A percentile compares a stretch with the other conserved stretches of the same genome.
Conservation (phyloP, 176 grass and related monocot genomes). For the Paspalum vaginatum region DNA sequence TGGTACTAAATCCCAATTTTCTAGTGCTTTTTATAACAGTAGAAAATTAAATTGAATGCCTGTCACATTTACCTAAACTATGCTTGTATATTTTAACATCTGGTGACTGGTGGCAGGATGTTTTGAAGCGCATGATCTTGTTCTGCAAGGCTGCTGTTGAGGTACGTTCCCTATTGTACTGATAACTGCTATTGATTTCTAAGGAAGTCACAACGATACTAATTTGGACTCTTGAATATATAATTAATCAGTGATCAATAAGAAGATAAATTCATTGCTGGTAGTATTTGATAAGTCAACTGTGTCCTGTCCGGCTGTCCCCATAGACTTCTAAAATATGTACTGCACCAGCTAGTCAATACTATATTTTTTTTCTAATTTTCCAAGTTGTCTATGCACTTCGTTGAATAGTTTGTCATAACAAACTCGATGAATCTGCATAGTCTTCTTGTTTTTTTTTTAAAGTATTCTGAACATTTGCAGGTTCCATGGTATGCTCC, state of each 20-base stretch:
- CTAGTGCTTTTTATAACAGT: not conserved
- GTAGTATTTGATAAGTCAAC: not conserved
- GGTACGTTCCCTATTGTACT: conserved; percentile 54
- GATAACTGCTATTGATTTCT: conserved; percentile 16
- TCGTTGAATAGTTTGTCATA: conserved; percentile 16
- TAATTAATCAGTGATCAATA: not conserved
- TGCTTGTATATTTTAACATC: conserved; percentile 24
- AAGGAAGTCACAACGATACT: not conserved
- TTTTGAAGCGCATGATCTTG: conserved; percentile 88
- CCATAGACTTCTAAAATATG: no score
- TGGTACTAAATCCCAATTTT: conserved; percentile 46
- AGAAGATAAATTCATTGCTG: not conserved
- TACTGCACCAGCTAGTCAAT: not conserved
- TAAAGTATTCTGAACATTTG: conserved; percentile 10
- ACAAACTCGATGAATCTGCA: not conserved
- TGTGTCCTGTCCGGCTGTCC: not conserved
- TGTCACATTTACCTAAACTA: not conserved
- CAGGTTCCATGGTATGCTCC: conserved; percentile 91
- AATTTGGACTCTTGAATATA: not conserved
- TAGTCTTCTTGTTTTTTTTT: not conserved
- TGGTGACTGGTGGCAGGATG: conserved; percentile 66
- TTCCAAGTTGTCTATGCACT: not conserved
- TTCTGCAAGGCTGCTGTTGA: conserved; percentile 95
- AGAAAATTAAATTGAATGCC: conserved; percentile 10
- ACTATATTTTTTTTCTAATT: not conserved